Conservation (phyloP, 2,329 filamentous ascomycete species). For the Calonectria pseudoreteaudii region DNA sequence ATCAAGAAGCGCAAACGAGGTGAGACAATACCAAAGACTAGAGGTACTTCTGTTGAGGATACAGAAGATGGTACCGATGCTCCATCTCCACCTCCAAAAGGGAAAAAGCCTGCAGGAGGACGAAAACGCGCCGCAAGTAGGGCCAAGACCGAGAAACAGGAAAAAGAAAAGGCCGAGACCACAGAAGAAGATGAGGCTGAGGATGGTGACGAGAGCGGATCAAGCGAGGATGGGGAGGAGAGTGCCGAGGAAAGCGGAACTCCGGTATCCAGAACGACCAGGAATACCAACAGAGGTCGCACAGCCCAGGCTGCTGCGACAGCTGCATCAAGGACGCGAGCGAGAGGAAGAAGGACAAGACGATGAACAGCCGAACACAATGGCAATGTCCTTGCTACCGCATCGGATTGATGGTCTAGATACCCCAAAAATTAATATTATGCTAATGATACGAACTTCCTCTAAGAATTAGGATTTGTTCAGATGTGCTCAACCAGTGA, state of each 20-base stretch:
- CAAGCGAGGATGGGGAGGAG: slow-evolving; percentile 48
- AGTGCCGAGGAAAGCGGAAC: slow-evolving; percentile 52
- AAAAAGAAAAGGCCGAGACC: slow-evolving; percentile 45
- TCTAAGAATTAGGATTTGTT: not conserved
- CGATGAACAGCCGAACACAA: slow-evolving; percentile 16
- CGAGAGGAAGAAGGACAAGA: slow-evolving; percentile 47
- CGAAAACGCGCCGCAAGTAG: slow-evolving; percentile 58
- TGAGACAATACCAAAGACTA: slow-evolving; percentile 51
- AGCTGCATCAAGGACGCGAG: slow-evolving; percentile 40
- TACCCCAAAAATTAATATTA: slow-evolving; percentile 18
- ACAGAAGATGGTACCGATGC: slow-evolving; percentile 59
- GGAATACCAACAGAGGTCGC: slow-evolving; percentile 51
- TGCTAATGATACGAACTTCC: not conserved
- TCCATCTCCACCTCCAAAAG: slow-evolving; percentile 49
- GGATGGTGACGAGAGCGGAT: slow-evolving; percentile 50
- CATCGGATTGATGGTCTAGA: slow-evolving; percentile 7
- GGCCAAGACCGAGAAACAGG: slow-evolving; percentile 52
- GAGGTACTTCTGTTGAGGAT: slow-evolving; percentile 60
- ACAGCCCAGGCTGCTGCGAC: slow-evolving; percentile 1
- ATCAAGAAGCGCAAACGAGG: slow-evolving; percentile 60
- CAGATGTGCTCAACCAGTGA: not conserved
- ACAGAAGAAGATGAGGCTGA: slow-evolving; percentile 53
- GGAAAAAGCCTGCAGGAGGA: slow-evolving; percentile 57
- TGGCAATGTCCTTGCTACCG: not conserved
- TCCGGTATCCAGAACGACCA: slow-evolving; percentile 51